Evolutionary conservation across 495 filamentous ascomycete species (phyloP).

Genomic region (Clohesyomyces aquaticus): DNA sequence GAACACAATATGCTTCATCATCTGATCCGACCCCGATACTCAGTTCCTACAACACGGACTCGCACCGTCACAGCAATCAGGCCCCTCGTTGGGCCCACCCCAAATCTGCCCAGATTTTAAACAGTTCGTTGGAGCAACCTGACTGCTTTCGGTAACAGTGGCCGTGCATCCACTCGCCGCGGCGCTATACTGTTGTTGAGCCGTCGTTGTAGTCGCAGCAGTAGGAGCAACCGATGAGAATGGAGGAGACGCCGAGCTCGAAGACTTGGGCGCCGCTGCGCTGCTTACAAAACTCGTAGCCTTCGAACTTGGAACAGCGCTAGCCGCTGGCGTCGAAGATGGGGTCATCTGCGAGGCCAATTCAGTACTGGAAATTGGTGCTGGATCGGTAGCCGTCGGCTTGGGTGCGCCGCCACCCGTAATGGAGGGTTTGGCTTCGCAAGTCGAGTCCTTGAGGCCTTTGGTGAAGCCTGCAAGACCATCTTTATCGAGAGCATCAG

Average conservation of each 20-base stretch:
- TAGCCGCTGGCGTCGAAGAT: neutral
- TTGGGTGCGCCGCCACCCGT: neutral
- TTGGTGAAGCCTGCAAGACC: conserved; percentile 50
- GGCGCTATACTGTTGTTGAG: neutral
- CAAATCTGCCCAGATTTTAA: conserved; percentile 8
- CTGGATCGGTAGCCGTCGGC: neutral
- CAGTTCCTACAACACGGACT: neutral
- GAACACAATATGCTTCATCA: too few relatives aligned
- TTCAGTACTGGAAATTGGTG: neutral
- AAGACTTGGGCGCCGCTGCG: neutral
- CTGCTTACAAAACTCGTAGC: neutral
- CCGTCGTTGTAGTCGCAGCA: neutral
- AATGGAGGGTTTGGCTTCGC: conserved; percentile 51
- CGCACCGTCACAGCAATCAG: conserved; percentile 20
- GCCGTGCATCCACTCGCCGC: conserved; percentile 8
- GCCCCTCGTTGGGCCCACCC: neutral
- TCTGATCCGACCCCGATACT: too few relatives aligned
- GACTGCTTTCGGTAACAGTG: neutral
- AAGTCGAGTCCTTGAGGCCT: conserved; percentile 54
- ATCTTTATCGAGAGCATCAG: conserved; percentile 51
- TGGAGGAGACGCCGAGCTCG: neutral
- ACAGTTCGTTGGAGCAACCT: conserved; percentile 18
- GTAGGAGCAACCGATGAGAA: neutral
- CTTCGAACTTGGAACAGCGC: neutral
- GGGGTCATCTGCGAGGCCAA: neutral